A percentile compares a stretch with the other conserved stretches of the same genome.
phyloP scores from a whole-genome alignment of 257 asterid species.

The Nicotiana noctiflora region DNA sequence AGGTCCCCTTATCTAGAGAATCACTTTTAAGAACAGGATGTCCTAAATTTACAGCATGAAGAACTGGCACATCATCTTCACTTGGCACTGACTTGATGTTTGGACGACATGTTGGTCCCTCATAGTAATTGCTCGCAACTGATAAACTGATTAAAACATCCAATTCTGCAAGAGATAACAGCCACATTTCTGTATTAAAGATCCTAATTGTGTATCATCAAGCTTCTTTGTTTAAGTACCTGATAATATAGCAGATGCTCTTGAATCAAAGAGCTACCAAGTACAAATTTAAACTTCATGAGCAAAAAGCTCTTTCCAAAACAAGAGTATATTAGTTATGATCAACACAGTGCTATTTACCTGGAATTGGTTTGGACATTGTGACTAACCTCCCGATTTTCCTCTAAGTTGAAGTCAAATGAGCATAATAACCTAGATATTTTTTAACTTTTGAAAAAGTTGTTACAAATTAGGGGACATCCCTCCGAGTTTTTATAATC shows the following conservation, averaged over 20 bases:
- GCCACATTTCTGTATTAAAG: constrained; percentile 9
- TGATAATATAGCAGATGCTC: background rate
- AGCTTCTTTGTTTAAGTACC: background rate
- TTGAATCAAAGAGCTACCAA: background rate
- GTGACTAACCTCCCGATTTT: background rate
- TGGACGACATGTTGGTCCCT: constrained; percentile 81
- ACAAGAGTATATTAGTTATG: background rate
- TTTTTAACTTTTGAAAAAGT: background rate
- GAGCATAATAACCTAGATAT: background rate
- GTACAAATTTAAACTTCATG: background rate
- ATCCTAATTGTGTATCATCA: background rate
- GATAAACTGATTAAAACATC: constrained; percentile 91
- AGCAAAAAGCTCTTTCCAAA: background rate
- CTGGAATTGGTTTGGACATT: background rate
- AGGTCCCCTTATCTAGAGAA: constrained; percentile 64
- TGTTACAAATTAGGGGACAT: background rate
- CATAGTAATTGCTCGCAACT: constrained; percentile 73
- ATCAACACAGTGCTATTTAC: background rate
- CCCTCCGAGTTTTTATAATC: background rate
- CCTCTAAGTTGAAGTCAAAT: background rate
- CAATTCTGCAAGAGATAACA: constrained; percentile 61
- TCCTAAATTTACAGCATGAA: constrained; percentile 69
- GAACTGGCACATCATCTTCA: constrained; percentile 50
- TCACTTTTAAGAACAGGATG: constrained; percentile 87
- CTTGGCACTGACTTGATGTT: constrained; percentile 30